Conservation (phyloP, 768 basidiomycete genomes). For the Pleurotus giganteus region DNA sequence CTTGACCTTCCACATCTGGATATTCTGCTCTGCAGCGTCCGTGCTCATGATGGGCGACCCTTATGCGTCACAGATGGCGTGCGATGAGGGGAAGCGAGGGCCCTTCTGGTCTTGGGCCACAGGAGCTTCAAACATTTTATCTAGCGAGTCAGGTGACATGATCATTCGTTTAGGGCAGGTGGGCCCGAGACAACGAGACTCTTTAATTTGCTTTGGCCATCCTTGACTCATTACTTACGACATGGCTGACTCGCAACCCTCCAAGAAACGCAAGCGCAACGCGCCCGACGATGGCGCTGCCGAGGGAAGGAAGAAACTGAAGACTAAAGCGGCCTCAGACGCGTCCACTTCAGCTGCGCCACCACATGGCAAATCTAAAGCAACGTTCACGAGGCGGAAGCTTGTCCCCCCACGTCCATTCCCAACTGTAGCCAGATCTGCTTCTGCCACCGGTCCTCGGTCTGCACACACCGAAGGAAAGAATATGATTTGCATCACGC, state of each 20-base stretch:
- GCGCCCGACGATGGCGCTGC: background rate
- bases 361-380: slow-evolving; percentile 35
- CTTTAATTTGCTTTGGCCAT: too few relatives aligned
- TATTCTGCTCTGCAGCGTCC: slow-evolving; percentile 89
- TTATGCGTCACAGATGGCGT: background rate
- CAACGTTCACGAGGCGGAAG: slow-evolving; percentile 30
- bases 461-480: slow-evolving; percentile 80
- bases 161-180: slow-evolving; percentile 1
- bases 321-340: slow-evolving; percentile 1
- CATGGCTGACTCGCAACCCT: slow-evolving; percentile 8
- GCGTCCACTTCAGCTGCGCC: slow-evolving; percentile 9
- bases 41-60: slow-evolving; percentile 66
- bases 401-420: slow-evolving; percentile 74
- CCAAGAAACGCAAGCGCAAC: slow-evolving; percentile 4
- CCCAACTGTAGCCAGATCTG: slow-evolving; percentile 71
- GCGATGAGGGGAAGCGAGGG: slow-evolving; percentile 19
- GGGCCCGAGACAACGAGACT: slow-evolving; percentile 20
- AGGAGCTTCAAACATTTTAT: background rate
- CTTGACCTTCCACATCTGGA: slow-evolving; percentile 98
- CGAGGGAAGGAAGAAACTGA: background rate
- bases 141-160: background rate
- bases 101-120: slow-evolving; percentile 11
- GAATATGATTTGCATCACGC: slow-evolving; percentile 76
- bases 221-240: too few relatives aligned
- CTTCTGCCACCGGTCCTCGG: slow-evolving; percentile 76